phyloP scores from a whole-genome alignment of 116 monocot genomes.

The Trichopus zeylanicus region DNA sequence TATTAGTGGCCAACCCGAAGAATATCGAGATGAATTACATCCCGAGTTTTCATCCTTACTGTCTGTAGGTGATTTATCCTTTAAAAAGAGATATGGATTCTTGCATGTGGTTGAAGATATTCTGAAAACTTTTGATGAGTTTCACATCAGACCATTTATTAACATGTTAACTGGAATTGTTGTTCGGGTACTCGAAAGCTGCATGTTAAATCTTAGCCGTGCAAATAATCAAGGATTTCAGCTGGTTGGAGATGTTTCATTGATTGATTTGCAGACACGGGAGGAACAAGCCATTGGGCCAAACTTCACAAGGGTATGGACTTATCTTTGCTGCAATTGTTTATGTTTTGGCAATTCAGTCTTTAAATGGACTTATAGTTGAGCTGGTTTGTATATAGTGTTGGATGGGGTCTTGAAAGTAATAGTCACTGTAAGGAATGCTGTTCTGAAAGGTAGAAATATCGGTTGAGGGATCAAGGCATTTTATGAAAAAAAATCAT shows the following conservation, averaged over 20 bases:
- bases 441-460: too few relatives aligned
- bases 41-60: too few relatives aligned
- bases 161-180: constrained; percentile 51
- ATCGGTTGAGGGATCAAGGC: too few relatives aligned
- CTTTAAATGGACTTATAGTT: too few relatives aligned
- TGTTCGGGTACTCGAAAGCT: constrained; percentile 59
- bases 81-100: constrained; percentile 72
- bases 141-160: constrained; percentile 61
- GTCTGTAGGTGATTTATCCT: constrained; percentile 26
- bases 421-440: too few relatives aligned
- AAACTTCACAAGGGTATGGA: constrained; percentile 7
- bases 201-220: constrained; percentile 29
- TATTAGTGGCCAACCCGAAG: constrained; percentile 1
- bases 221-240: constrained; percentile 7
- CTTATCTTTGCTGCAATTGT: background rate
- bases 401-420: too few relatives aligned
- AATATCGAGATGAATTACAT: constrained; percentile 3
- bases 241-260: constrained; percentile 7
- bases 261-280: constrained; percentile 8
- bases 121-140: constrained; percentile 69
- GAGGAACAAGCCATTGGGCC: background rate
- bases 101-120: constrained; percentile 75
- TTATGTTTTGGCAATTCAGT: background rate
- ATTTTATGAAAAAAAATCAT: too few relatives aligned
- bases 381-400: too few relatives aligned